A percentile compares a stretch with the other conserved stretches of the same genome.
phyloP scores from a whole-genome alignment of 305 asterid species.

The Salvia sclarea region DNA sequence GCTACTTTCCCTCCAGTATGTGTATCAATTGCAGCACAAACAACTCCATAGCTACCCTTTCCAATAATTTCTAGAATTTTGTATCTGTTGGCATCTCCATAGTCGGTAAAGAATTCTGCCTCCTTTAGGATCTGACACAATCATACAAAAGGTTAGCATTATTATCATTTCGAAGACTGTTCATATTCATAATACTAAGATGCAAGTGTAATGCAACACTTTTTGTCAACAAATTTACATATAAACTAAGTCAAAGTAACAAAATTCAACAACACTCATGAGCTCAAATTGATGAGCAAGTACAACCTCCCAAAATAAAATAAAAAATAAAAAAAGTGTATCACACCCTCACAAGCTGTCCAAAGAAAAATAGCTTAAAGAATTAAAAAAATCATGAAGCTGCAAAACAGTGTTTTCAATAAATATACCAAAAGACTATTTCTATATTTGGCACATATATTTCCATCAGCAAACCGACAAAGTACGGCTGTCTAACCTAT shows the following conservation, averaged over 20 bases:
- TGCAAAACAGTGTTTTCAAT: background rate
- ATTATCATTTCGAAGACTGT: background rate
- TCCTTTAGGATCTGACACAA: constrained; percentile 64
- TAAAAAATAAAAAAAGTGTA: too few relatives aligned
- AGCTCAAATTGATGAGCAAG: background rate
- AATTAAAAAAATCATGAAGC: too few relatives aligned
- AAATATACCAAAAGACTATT: background rate
- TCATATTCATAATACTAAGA: constrained; percentile 2
- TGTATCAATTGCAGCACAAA: constrained; percentile 85
- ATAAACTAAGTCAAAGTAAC: background rate
- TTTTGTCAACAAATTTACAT: background rate
- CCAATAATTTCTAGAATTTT: constrained; percentile 82
- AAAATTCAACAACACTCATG: background rate
- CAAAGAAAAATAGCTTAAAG: constrained; percentile 11
- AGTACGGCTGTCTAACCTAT: background rate
- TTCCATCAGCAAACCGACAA: constrained; percentile 19
- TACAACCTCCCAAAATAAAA: background rate
- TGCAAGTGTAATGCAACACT: background rate
- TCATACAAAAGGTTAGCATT: background rate
- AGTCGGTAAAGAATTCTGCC: constrained; percentile 75
- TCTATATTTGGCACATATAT: constrained; percentile 14
- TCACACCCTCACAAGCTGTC: constrained; percentile 8
- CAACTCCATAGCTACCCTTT: constrained; percentile 98
- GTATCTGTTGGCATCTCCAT: constrained; percentile 88
- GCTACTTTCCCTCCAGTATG: constrained; percentile 92